These are phyloP conservation scores for Auxenochlorella pyrenoidosa DNA, from an alignment of 139 green algal species.

Conservation along the genomic window DNA sequence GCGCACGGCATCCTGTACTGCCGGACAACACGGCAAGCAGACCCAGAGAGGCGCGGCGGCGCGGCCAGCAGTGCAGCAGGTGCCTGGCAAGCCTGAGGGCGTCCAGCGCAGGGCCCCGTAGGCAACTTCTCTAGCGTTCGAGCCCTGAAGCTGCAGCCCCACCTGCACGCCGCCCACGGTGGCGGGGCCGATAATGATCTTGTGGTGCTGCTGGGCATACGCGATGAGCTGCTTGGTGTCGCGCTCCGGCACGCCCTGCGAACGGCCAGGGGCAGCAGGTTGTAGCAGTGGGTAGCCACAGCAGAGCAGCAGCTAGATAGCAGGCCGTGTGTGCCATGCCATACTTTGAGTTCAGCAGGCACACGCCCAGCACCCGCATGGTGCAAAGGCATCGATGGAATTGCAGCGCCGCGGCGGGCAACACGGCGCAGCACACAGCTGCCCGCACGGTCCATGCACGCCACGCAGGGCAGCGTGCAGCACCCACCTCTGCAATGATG, in stretches of 20 bases:
- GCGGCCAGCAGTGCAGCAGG: too few relatives aligned
- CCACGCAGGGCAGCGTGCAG: not conserved
- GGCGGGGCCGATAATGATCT: conserved; percentile 93
- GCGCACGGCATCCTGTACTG: too few relatives aligned
- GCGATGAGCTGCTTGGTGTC: conserved; percentile 84
- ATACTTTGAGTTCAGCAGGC: not conserved
- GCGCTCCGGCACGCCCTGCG: conserved; percentile 85
- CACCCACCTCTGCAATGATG: conserved; percentile 87
- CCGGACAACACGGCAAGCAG: too few relatives aligned
- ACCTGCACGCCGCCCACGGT: conserved; percentile 93
- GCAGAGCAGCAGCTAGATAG: not conserved
- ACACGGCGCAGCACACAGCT: too few relatives aligned
- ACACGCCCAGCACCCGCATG: not conserved
- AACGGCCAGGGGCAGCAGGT: not conserved
- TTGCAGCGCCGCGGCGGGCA: not conserved
- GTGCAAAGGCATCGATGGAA: not conserved
- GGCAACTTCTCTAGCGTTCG: not conserved
- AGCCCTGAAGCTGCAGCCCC: not conserved
- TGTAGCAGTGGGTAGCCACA: not conserved
- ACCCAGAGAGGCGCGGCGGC: too few relatives aligned
- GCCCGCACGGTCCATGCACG: not conserved
- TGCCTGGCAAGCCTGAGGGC: too few relatives aligned
- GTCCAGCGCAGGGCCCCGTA: not conserved
- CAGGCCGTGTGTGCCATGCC: not conserved
- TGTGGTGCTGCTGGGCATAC: conserved; percentile 55